Conservation (phyloP, 768 basidiomycete species). For the Wakefieldia striispora region DNA sequence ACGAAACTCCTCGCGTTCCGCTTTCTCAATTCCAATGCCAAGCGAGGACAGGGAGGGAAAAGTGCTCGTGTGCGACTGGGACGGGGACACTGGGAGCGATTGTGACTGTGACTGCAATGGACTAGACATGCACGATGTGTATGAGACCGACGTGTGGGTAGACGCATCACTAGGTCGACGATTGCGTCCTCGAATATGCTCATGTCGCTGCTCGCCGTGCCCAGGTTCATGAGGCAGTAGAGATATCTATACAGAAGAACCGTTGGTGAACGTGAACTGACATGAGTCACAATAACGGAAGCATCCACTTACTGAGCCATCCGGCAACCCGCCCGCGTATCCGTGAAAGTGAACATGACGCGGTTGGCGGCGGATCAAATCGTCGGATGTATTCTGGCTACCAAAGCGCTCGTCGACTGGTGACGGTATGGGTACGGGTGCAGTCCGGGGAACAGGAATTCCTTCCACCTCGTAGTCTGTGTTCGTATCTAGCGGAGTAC, state of each 20-base stretch:
- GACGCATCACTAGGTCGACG: constrained; percentile 23
- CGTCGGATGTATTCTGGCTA: background rate
- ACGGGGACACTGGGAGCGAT: constrained; percentile 13
- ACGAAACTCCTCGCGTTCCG: constrained; percentile 20
- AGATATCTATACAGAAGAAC: background rate
- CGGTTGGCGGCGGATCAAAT: background rate
- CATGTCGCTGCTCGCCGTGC: background rate
- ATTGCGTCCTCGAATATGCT: background rate
- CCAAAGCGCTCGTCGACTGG: background rate
- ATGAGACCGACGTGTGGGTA: constrained; percentile 15
- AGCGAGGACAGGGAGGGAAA: constrained; percentile 19
- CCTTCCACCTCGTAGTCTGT: constrained; percentile 1
- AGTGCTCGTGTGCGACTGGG: constrained; percentile 15
- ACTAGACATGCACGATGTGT: constrained; percentile 20
- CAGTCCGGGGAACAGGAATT: background rate
- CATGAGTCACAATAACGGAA: background rate
- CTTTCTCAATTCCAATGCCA: constrained; percentile 24
- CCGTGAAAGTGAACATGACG: background rate
- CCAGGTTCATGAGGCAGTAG: constrained; percentile 2
- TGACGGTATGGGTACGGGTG: constrained; percentile 6
- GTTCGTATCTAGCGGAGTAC: background rate
- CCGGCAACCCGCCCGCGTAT: background rate
- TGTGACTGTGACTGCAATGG: constrained; percentile 21
- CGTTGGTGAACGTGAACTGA: background rate
- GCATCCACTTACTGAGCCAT: constrained; percentile 8